A percentile compares a stretch with the other conserved stretches of the same genome.
phyloP scores from a whole-genome alignment of 441 rosid genomes.

The Pelargonium australe region DNA sequence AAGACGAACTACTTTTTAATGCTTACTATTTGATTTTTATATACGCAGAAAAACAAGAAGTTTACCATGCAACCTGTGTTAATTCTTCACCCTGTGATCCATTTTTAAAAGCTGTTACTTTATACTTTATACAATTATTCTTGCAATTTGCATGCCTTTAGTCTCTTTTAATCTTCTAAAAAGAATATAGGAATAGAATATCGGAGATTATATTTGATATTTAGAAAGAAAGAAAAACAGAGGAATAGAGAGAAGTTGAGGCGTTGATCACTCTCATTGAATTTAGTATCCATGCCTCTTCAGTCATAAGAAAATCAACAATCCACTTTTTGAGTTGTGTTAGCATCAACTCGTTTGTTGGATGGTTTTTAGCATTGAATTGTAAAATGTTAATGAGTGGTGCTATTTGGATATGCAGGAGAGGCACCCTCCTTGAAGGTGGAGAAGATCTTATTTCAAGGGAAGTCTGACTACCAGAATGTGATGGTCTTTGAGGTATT shows the following conservation, averaged over 20 bases:
- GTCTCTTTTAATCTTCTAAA: no score
- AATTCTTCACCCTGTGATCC: neutral
- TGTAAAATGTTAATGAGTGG: neutral
- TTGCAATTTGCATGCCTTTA: neutral
- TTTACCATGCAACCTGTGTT: neutral
- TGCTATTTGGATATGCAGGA: slow-evolving; percentile 40
- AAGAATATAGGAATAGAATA: no score
- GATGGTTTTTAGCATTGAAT: neutral
- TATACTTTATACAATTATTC: neutral
- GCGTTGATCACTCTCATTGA: neutral
- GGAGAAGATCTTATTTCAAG: slow-evolving; percentile 79
- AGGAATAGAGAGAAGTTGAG: neutral
- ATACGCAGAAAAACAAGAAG: neutral
- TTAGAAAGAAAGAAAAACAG: neutral
- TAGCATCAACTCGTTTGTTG: neutral
- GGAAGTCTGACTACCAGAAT: slow-evolving; percentile 88
- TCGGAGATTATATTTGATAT: no score
- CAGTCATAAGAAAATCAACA: neutral
- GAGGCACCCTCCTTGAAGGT: slow-evolving; percentile 97
- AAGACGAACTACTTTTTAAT: neutral
- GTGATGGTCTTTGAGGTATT: slow-evolving; percentile 95
- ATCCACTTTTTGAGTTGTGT: neutral
- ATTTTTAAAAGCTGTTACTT: neutral
- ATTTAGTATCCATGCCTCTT: no score
- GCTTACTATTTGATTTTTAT: neutral